Evolutionary conservation across 2,329 filamentous ascomycete genomes (phyloP).

Genomic region (Coniochaeta hoffmannii): DNA sequence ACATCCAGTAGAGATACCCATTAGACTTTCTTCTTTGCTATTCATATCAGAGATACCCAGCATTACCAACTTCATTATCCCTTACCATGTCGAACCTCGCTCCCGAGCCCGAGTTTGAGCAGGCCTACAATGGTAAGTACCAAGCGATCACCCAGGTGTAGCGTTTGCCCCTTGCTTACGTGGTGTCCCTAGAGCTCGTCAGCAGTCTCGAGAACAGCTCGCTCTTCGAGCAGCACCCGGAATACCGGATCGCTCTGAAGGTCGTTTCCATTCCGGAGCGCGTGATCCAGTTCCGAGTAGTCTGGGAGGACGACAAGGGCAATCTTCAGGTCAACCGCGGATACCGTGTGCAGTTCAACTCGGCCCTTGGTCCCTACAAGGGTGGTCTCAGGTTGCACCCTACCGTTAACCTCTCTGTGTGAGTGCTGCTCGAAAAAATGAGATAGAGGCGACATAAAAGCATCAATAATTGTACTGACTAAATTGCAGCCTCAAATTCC

Average conservation of each 20-base stretch:
- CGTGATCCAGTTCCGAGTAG: constrained; percentile 92
- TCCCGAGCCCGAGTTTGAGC: constrained; percentile 93
- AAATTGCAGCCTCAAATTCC: constrained; percentile 70
- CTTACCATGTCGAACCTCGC: constrained; percentile 73
- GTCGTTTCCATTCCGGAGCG: constrained; percentile 90
- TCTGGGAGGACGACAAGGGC: constrained; percentile 93
- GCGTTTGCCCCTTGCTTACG: not conserved
- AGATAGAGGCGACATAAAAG: not conserved
- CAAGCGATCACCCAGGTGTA: not conserved
- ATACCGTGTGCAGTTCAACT: constrained; percentile 98
- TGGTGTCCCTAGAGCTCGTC: constrained; percentile 64
- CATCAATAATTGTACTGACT: not conserved
- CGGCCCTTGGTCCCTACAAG: constrained; percentile 94
- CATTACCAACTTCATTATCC: constrained; percentile 2
- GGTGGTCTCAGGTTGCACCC: constrained; percentile 94
- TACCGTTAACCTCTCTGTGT: constrained; percentile 68
- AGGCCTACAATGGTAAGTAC: constrained; percentile 83
- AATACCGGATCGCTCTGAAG: constrained; percentile 85
- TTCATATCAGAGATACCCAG: not conserved
- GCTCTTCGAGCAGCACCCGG: constrained; percentile 88
- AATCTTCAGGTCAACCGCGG: constrained; percentile 87
- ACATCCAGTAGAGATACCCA: not conserved
- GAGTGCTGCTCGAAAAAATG: constrained; percentile 17
- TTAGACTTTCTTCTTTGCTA: not conserved
- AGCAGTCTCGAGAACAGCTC: constrained; percentile 90